These are phyloP conservation scores for Hyaloscypha variabilis DNA, from an alignment of 495 filamentous ascomycete genomes.

Conservation along the genomic window DNA sequence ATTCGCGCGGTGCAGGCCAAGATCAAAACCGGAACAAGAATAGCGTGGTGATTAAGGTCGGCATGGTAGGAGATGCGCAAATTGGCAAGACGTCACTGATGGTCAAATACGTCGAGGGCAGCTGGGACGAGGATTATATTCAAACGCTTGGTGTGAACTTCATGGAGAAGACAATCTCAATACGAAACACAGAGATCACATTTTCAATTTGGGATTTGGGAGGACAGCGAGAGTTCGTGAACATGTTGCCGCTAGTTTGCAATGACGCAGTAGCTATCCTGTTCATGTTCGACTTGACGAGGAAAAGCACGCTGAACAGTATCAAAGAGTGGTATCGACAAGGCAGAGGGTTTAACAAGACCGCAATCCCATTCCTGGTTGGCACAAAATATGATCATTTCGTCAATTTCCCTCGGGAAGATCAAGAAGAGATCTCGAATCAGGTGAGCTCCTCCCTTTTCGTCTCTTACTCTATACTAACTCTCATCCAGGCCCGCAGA, in stretches of 20 bases:
- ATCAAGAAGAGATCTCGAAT: constrained; percentile 97
- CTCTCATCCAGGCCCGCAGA: constrained; percentile 71
- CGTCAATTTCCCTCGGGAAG: constrained; percentile 94
- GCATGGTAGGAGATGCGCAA: constrained; percentile 98
- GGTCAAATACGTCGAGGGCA: constrained; percentile 99
- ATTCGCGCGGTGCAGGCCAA: constrained; percentile 23
- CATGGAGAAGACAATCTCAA: constrained; percentile 99
- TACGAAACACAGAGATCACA: constrained; percentile 99
- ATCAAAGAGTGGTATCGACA: constrained; percentile 99
- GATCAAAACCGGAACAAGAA: constrained; percentile 39
- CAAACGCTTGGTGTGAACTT: constrained; percentile 99
- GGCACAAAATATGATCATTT: constrained; percentile 99
- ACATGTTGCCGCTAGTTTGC: constrained; percentile 98
- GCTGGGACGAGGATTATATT: constrained; percentile 99
- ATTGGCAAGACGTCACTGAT: constrained; percentile 99
- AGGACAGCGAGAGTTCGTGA: constrained; percentile 97
- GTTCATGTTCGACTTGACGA: constrained; percentile 98
- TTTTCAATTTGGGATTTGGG: constrained; percentile 99
- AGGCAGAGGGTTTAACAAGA: constrained; percentile 98
- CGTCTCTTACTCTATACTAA: not conserved
- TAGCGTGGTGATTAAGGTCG: constrained; percentile 95
- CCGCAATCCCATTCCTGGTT: constrained; percentile 93
- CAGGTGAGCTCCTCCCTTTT: constrained; percentile 59
- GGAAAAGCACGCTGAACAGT: constrained; percentile 96
- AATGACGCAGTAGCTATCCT: constrained; percentile 98